Base-by-base conservation (phyloP, 768 basidiomycete genomes). In the Mycena sanguinolenta region DNA sequence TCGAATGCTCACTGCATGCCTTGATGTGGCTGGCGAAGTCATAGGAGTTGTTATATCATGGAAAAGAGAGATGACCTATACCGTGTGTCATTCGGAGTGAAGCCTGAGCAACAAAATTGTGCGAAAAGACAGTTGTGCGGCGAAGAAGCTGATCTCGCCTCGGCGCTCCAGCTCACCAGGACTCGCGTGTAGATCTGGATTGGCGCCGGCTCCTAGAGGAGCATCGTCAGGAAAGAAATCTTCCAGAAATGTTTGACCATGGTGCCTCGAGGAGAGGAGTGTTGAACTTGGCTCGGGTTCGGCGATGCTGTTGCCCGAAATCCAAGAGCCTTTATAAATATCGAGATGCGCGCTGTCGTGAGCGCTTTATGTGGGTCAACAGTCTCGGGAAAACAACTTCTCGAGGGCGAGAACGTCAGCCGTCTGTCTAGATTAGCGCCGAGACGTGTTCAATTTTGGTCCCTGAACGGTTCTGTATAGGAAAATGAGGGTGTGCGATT, bases 1-100 rank as follows among this genome's bases (percentile, higher is more conserved):
- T 59, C 58, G 58, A 44, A 59, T 3, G 23, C 58, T 59, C 58
- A 16, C 38, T 27, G 25, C 58, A 59, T 13, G n/a, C n/a, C n/a
- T n/a, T 59, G 12, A 59, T 59, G 5, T 59, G 36, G 12, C 25
- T 28, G 28, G 39, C 25, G 25, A 42, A 42, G 23, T 25, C 44
- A 23, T 6, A 59, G 17, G 12, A 12, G 23, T 4, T n/a, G 28
- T 19, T 32, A 44, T 34, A 34, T 34, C 17, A 28, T 34, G 10
- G 21, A 28, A 27, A 21, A 12, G 14, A 4, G 38, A 42, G 14
- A 19, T 23, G 32, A 34, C 32, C 38, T 39, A 23, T 13, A 39
- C 5, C 8, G 4, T 6, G 58, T 42, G 25, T 39, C 38, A 44
- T 59, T 59, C 9, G 38, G 13, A 19, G 10, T 34, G n/a, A 16